Conservation (phyloP, 225 moss, liverwort and hornwort genomes). For the Pseudisothecium myosuroides region DNA sequence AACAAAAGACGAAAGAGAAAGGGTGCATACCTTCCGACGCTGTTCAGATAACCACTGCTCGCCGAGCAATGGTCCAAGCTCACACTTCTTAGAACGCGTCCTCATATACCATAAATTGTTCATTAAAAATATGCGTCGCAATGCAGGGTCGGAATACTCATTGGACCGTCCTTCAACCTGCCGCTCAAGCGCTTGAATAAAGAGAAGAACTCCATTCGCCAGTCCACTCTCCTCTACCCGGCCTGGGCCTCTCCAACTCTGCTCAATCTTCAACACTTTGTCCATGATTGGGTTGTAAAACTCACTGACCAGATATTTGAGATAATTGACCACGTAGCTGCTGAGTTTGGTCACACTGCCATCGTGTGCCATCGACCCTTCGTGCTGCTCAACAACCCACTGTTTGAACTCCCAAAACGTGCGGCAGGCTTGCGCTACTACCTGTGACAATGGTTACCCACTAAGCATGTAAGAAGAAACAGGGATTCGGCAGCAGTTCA, state of each 20-base stretch:
- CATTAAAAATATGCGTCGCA: conserved; percentile 71
- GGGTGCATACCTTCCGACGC: conserved; percentile 33
- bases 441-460: conserved; percentile 8
- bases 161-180: conserved; percentile 50
- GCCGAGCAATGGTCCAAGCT: conserved; percentile 58
- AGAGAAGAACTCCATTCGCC: conserved; percentile 40
- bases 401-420: conserved; percentile 63
- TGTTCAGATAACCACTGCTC: conserved; percentile 68
- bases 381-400: conserved; percentile 56
- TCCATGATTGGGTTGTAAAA: conserved; percentile 72
- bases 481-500: not conserved
- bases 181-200: conserved; percentile 70
- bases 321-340: conserved; percentile 92
- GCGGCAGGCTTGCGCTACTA: conserved; percentile 58
- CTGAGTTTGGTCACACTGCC: conserved; percentile 66
- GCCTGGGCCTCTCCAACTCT: conserved; percentile 48
- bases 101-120: conserved; percentile 89
- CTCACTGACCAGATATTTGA: conserved; percentile 69
- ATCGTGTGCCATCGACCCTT: conserved; percentile 37
- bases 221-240: conserved; percentile 44
- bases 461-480: not conserved
- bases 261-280: conserved; percentile 69
- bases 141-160: conserved; percentile 48
- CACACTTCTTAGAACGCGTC: conserved; percentile 58
- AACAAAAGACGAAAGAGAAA: not conserved